Evolutionary conservation across 2,329 filamentous ascomycete genomes (phyloP), one percentile per base, ranked within the genome.

Genomic region (Aspergillus calidoustus): DNA sequence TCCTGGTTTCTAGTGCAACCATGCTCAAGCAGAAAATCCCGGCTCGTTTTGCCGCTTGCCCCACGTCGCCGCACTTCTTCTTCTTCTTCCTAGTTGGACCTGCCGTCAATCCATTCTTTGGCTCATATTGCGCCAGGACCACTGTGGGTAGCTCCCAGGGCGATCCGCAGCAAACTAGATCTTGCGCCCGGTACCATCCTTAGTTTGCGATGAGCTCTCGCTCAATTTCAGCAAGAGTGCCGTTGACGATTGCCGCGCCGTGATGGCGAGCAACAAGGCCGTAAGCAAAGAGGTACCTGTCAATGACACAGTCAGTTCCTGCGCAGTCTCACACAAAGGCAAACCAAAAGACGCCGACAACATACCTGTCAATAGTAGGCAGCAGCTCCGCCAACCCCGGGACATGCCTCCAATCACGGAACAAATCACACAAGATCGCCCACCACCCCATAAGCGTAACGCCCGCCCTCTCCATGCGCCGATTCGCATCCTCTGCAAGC

Each of bases 391-490:
- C 73, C 69, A 28, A 25, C 7, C 59, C 59, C 5, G 59, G 59
- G 1, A 30, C 34, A 19, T 38, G n/a, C 34, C 34, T 38, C 89
- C 89, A 91, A 72, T 91, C 89, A 34, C 89, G 82, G 88, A 91
- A 91, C 58, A 91, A 76, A 67, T 91, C 89, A 69, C 84, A 85
- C 15, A 88, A 79, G 62, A 91, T 88, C 25, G 82, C 81, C 68
- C 91, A 91, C 61, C 88, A 72, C 15, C 82, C 69, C 68, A 72
- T 71, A 7, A 73, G 68, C 3, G 69, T 86, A 3, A 91, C 89
- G 41, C 89, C 90, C 0, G 89, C 88, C 22, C 79, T 71, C 59
- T 85, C 80, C 88, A 91, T 91, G 50, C 88, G 84, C 38, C 85
- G 81, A 74, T 91, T 91, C 44, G 87, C 84, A 54, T 87, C 82